Percentiles rank a stretch among this genome's conserved stretches.
These are phyloP conservation scores for Canavalia gladiata DNA, from an alignment of 306 rosid genomes.

Conservation along the genomic window DNA sequence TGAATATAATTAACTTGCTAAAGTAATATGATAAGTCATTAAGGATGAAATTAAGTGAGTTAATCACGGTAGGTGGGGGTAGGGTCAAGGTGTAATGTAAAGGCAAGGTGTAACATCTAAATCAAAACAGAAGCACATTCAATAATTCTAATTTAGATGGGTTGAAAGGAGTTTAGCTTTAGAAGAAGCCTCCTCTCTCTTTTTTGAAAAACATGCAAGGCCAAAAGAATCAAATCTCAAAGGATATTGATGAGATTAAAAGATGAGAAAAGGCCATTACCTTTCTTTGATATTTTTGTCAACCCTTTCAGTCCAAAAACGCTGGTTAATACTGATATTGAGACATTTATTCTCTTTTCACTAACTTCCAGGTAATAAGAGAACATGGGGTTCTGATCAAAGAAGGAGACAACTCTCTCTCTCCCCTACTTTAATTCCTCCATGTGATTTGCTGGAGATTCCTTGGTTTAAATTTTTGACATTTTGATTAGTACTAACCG, in stretches of 20 bases:
- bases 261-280: slow-evolving; percentile 49
- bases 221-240: slow-evolving; percentile 54
- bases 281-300: slow-evolving; percentile 50
- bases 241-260: slow-evolving; percentile 54
- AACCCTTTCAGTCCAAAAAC: slow-evolving; percentile 34
- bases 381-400: slow-evolving; percentile 42
- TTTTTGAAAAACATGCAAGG: slow-evolving; percentile 60
- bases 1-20: slow-evolving; percentile 29
- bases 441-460: slow-evolving; percentile 61
- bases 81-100: slow-evolving; percentile 56
- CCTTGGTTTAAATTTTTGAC: slow-evolving; percentile 12
- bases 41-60: slow-evolving; percentile 43
- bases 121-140: slow-evolving; percentile 56
- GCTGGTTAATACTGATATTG: slow-evolving; percentile 40
- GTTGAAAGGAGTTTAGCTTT: slow-evolving; percentile 51
- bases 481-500: slow-evolving; percentile 1
- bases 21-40: slow-evolving; percentile 18
- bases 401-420: slow-evolving; percentile 52
- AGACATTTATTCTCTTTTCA: slow-evolving; percentile 62
- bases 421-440: slow-evolving; percentile 51
- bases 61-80: slow-evolving; percentile 71
- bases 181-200: slow-evolving; percentile 44
- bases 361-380: slow-evolving; percentile 58
- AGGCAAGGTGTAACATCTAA: slow-evolving; percentile 70
- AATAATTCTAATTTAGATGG: slow-evolving; percentile 52